These are phyloP conservation scores for Albophoma yamanashiensis DNA, from an alignment of 2,329 filamentous ascomycete species.

Conservation along the genomic window DNA sequence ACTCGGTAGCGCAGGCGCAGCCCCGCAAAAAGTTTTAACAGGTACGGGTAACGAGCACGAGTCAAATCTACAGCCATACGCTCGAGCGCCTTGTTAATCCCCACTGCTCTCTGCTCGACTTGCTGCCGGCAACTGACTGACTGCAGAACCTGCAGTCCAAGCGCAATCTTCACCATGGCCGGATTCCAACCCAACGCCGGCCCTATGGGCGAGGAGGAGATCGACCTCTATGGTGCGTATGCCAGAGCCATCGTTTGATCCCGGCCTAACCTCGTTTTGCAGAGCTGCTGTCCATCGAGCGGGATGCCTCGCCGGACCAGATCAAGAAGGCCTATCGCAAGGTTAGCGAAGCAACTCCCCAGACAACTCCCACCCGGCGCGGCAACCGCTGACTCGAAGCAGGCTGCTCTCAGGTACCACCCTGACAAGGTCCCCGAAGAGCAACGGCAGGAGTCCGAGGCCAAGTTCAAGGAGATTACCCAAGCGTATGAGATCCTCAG, in stretches of 20 bases:
- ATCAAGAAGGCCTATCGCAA: constrained; percentile 97
- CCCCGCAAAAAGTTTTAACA: constrained; percentile 3
- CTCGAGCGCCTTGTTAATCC: background rate
- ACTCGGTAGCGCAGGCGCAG: background rate
- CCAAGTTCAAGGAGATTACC: constrained; percentile 84
- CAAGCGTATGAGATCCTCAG: constrained; percentile 96
- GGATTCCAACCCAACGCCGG: constrained; percentile 3
- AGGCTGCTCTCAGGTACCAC: constrained; percentile 82
- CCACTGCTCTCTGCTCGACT: background rate
- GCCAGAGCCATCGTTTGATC: background rate
- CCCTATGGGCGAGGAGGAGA: constrained; percentile 25
- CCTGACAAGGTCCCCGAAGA: constrained; percentile 91
- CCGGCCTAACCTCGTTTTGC: constrained; percentile 6
- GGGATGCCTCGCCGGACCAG: constrained; percentile 61
- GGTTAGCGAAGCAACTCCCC: constrained; percentile 35
- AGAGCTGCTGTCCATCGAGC: constrained; percentile 74
- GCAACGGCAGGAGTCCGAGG: constrained; percentile 74
- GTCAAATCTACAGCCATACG: background rate
- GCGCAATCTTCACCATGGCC: background rate
- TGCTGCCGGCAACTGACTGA: background rate
- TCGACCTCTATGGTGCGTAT: constrained; percentile 51
- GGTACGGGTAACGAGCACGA: background rate
- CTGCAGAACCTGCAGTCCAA: background rate
- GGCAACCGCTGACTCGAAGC: constrained; percentile 6
- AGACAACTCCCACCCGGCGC: background rate